These are phyloP conservation scores for Coemansia umbellata DNA, from an alignment of 192 early-diverging fungal genomes.

Conservation along the genomic window DNA sequence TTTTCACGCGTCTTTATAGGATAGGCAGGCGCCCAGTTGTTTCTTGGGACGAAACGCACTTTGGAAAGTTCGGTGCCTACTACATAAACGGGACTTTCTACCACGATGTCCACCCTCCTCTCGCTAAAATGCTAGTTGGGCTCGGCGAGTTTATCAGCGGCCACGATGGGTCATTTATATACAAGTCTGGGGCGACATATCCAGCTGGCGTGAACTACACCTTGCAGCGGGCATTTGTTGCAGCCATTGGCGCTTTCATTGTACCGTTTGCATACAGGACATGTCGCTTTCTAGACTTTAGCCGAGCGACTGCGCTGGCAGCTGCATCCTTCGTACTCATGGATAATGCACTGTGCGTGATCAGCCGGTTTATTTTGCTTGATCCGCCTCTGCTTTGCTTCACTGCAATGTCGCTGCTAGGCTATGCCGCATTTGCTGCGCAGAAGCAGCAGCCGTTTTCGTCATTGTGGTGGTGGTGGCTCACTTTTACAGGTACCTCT, in stretches of 20 bases:
- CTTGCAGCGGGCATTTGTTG: constrained; percentile 60
- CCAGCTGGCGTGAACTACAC: constrained; percentile 58
- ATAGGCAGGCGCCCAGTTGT: constrained; percentile 56
- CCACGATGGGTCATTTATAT: constrained; percentile 63
- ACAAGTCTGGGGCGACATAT: constrained; percentile 57
- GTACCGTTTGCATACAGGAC: constrained; percentile 68
- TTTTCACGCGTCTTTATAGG: constrained; percentile 50
- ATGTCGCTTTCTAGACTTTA: constrained; percentile 54
- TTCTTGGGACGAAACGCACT: constrained; percentile 91
- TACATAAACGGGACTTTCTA: constrained; percentile 94
- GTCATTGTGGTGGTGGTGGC: constrained; percentile 60
- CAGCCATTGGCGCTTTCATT: constrained; percentile 57
- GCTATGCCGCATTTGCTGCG: constrained; percentile 55
- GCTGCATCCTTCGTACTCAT: constrained; percentile 62
- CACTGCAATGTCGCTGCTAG: constrained; percentile 54
- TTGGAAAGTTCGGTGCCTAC: constrained; percentile 93
- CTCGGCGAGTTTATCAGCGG: constrained; percentile 58
- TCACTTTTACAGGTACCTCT: constrained; percentile 57
- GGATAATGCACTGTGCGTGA: constrained; percentile 61
- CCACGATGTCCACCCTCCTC: constrained; percentile 96
- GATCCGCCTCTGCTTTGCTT: constrained; percentile 72
- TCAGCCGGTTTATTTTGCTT: constrained; percentile 66
- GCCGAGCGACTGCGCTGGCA: constrained; percentile 38
- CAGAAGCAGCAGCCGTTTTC: constrained; percentile 52
- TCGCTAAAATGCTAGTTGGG: constrained; percentile 74